Evolutionary conservation across 2,329 filamentous ascomycete species (phyloP).

Genomic region (Chrysoporthe austroafricana): DNA sequence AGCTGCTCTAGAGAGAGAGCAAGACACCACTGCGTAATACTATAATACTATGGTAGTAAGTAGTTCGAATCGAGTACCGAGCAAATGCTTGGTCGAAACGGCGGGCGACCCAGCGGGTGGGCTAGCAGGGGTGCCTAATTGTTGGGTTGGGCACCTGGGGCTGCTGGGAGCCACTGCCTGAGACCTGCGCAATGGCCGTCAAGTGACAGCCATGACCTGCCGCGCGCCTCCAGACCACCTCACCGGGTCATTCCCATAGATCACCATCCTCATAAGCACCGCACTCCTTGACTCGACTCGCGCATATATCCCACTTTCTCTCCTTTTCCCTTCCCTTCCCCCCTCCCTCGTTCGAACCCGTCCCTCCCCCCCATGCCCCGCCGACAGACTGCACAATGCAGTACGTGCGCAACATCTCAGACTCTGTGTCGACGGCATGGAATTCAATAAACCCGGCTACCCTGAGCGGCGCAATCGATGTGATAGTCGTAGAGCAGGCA

Average conservation of each 20-base stretch:
- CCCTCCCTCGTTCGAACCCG: too few relatives aligned
- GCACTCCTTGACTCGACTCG: neutral
- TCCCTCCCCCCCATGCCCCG: neutral
- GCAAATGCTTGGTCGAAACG: neutral
- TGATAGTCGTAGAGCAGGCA: slow-evolving; percentile 95
- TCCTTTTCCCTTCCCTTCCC: neutral
- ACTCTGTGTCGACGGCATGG: slow-evolving; percentile 97
- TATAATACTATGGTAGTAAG: too few relatives aligned
- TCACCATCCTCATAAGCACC: neutral
- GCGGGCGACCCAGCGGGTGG: slow-evolving; percentile 2
- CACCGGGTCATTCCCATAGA: neutral
- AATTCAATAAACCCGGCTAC: slow-evolving; percentile 99
- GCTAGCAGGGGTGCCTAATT: slow-evolving; percentile 6
- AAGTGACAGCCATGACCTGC: slow-evolving; percentile 6
- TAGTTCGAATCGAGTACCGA: neutral
- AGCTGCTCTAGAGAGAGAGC: too few relatives aligned
- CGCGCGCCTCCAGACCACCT: neutral
- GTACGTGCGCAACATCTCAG: slow-evolving; percentile 94
- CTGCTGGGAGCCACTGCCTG: neutral
- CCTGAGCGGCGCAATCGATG: slow-evolving; percentile 95
- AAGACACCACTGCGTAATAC: too few relatives aligned
- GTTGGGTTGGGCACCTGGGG: neutral
- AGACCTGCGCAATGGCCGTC: neutral
- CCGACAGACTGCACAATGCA: slow-evolving; percentile 65
- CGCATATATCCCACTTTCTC: neutral